Evolutionary conservation across 257 asterid species (phyloP).

Genomic region (Cynanchum wilfordii): DNA sequence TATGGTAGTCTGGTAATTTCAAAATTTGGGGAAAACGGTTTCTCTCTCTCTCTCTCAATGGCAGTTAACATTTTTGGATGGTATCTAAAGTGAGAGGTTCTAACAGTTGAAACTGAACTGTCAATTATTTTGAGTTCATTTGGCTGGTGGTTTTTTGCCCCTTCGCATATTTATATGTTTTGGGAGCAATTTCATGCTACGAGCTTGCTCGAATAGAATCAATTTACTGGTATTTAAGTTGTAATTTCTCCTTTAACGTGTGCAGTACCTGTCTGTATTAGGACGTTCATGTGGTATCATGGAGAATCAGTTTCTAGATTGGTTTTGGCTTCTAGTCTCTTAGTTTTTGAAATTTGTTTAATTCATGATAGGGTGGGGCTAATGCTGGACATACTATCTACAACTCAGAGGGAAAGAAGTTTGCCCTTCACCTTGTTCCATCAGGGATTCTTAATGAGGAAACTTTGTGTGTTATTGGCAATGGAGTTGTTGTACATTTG

Average conservation of each 20-base stretch:
- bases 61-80: background rate
- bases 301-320: background rate
- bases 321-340: background rate
- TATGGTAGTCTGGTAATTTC: background rate
- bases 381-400: constrained; percentile 99
- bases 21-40: background rate
- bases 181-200: background rate
- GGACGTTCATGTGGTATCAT: background rate
- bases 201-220: background rate
- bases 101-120: background rate
- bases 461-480: constrained; percentile 53
- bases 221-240: background rate
- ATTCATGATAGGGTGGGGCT: constrained; percentile 76
- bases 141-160: background rate
- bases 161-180: background rate
- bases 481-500: constrained; percentile 89
- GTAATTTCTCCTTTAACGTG: background rate
- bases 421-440: constrained; percentile 94
- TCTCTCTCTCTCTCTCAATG: background rate
- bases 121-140: background rate
- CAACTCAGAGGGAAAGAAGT: constrained; percentile 90
- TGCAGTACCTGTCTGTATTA: background rate
- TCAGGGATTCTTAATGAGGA: constrained; percentile 75
- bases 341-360: background rate
- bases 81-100: background rate